phyloP scores from a whole-genome alignment of 2,329 filamentous ascomycete species.

The Aspergillus pseudotamarii region DNA sequence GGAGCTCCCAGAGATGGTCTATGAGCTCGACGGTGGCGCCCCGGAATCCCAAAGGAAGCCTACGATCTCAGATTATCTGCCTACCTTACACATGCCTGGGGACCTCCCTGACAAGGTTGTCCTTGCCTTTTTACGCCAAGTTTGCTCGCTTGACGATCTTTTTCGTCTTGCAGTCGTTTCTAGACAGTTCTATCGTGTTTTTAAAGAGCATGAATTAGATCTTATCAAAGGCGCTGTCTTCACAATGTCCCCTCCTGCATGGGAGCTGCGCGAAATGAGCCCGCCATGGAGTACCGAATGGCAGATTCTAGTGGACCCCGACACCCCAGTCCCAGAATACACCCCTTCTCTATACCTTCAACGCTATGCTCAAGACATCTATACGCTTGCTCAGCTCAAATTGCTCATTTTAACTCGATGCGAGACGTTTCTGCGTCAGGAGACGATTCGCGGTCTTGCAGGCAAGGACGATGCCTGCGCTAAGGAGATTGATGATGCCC shows the following conservation, averaged over 20 bases:
- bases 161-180: constrained; percentile 58
- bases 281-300: constrained; percentile 52
- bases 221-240: constrained; percentile 56
- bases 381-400: constrained; percentile 58
- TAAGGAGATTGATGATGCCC: constrained; percentile 60
- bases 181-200: constrained; percentile 59
- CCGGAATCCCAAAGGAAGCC: constrained; percentile 18
- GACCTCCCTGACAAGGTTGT: constrained; percentile 54
- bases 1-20: constrained; percentile 29
- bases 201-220: constrained; percentile 58
- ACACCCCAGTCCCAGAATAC: constrained; percentile 55
- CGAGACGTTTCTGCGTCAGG: constrained; percentile 58
- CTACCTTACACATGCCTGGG: constrained; percentile 39
- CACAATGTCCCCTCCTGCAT: constrained; percentile 60
- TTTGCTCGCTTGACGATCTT: constrained; percentile 57
- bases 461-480: constrained; percentile 50
- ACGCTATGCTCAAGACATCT: constrained; percentile 56
- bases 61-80: constrained; percentile 22
- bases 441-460: constrained; percentile 58
- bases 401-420: constrained; percentile 59
- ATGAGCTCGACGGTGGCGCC: constrained; percentile 36
- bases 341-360: constrained; percentile 56
- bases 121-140: constrained; percentile 52
- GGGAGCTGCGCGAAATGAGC: constrained; percentile 62
- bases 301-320: constrained; percentile 46